phyloP scores from a whole-genome alignment of 164 flowering plant genomes.

The Vitis amurensis region DNA sequence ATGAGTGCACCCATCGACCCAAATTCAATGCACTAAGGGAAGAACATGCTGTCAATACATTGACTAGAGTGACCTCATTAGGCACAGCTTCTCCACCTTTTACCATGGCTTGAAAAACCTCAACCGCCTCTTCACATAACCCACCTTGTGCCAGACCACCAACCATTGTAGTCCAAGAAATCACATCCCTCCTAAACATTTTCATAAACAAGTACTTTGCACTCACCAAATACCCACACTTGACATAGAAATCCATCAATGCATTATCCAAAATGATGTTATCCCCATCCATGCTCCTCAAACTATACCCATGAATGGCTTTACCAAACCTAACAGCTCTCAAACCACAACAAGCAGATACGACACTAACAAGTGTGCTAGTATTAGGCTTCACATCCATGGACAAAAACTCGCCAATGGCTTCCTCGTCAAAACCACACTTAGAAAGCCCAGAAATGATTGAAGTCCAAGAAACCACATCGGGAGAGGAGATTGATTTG shows the following conservation, averaged over 20 bases:
- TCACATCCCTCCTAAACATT: constrained; percentile 33
- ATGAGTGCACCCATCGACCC: constrained; percentile 22
- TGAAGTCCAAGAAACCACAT: constrained; percentile 41
- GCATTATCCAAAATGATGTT: constrained; percentile 28
- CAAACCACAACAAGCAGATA: constrained; percentile 29
- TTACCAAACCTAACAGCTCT: constrained; percentile 20
- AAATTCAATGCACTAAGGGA: constrained; percentile 22
- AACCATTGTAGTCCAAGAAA: constrained; percentile 46
- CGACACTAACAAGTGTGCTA: constrained; percentile 21
- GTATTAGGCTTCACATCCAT: constrained; percentile 37
- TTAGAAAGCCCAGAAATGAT: constrained; percentile 36
- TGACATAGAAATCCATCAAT: constrained; percentile 21
- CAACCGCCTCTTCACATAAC: constrained; percentile 21
- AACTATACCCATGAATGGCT: constrained; percentile 24
- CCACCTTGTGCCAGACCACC: constrained; percentile 35
- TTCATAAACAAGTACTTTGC: constrained; percentile 22
- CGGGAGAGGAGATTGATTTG: constrained; percentile 15
- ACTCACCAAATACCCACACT: constrained; percentile 19
- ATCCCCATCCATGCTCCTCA: constrained; percentile 14
- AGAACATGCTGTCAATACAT: constrained; percentile 28
- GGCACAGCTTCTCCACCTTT: constrained; percentile 19
- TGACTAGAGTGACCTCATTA: constrained; percentile 28
- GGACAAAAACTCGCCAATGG: constrained; percentile 20
- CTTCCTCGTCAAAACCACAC: constrained; percentile 26
- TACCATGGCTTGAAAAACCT: constrained; percentile 22